Percentiles rank a stretch among this genome's conserved stretches.
phyloP scores from a whole-genome alignment of 2,329 filamentous ascomycete species.

The Fusarium tuaranense region DNA sequence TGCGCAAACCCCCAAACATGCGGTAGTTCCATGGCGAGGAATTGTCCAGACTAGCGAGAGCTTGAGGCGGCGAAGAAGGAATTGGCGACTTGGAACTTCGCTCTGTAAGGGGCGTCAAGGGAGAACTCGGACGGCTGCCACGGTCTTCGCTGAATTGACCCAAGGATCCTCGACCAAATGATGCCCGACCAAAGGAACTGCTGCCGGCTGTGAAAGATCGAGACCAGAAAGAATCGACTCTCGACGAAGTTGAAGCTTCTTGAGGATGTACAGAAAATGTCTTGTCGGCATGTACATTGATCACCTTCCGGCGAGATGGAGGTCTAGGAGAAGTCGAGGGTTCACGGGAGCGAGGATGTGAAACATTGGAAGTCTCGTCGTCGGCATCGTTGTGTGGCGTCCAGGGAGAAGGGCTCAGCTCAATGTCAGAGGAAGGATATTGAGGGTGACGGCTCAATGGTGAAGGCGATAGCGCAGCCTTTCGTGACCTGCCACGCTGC shows the following conservation, averaged over 20 bases:
- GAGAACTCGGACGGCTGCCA: slow-evolving; percentile 60
- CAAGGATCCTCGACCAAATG: slow-evolving; percentile 61
- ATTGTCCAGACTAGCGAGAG: slow-evolving; percentile 32
- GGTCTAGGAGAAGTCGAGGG: slow-evolving; percentile 44
- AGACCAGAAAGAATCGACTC: slow-evolving; percentile 52
- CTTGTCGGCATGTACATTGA: slow-evolving; percentile 67
- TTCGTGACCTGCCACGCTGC: slow-evolving; percentile 33
- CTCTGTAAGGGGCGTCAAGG: slow-evolving; percentile 62
- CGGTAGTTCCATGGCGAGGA: slow-evolving; percentile 64
- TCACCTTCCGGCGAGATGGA: slow-evolving; percentile 52
- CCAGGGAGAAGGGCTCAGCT: slow-evolving; percentile 36
- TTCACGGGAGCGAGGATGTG: slow-evolving; percentile 33
- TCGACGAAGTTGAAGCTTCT: slow-evolving; percentile 44
- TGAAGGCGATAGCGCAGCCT: slow-evolving; percentile 31
- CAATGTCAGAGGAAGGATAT: slow-evolving; percentile 32
- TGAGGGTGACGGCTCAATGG: slow-evolving; percentile 30
- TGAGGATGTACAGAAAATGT: slow-evolving; percentile 66
- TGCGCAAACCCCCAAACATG: slow-evolving; percentile 66
- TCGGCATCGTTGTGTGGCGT: slow-evolving; percentile 34
- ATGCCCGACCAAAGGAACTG: slow-evolving; percentile 61
- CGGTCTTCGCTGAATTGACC: slow-evolving; percentile 61
- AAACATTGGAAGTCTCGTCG: slow-evolving; percentile 31
- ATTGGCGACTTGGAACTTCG: slow-evolving; percentile 42
- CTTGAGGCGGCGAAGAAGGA: slow-evolving; percentile 24
- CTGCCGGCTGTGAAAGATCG: slow-evolving; percentile 60